Evolutionary conservation across 495 filamentous ascomycete species (phyloP), one percentile per base, ranked within the genome.

Genomic region (Neurospora cerealis): DNA sequence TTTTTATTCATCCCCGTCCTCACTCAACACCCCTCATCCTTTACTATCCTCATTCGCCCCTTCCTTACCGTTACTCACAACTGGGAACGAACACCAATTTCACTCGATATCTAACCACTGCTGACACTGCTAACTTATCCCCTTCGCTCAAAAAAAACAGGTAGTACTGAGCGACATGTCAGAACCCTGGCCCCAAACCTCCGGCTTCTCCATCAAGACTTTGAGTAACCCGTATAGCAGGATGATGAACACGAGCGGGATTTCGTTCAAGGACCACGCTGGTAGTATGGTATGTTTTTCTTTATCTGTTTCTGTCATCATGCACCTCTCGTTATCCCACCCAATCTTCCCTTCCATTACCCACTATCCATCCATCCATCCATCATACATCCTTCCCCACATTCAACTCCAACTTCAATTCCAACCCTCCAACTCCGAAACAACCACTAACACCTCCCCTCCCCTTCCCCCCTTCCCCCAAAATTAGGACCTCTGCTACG

Each of bases 211-310:
- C 85, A 90, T 91, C 84, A 93, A 88, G 83, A 96, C 90, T 85
- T 87, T 98, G 86, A 96, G 90, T 94, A 87, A 94, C 87, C 93
- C 95, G 70, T 94, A 95, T 89, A 80, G 80, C 85, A 99, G 96
- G 96, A 92, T 99, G 93, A 97, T 97, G 94, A 98, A 98, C 83
- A 97, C 94, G 70, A 97, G 92, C 82, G 96, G 96, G 46, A 91
- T 93, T 74, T 80, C 79, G 21, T 93, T 96, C 81, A 88, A 88
- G 81, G 96, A 99, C 83, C 96, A 99, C 83, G 91, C 89, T 37
- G 93, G 93, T 41, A 97, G 94, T 83, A 99, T 99, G 93, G 96
- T 98, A 84, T 77, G 90, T 84, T 32, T 41, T 4, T 39, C 38
- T 39, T 34, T 39, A 10, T 39, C 9, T 39, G 38, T 39, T 39